Percentiles rank a stretch among this genome's conserved stretches.
Conservation (phyloP, 768 basidiomycete genomes). For the Lactarius vividus region DNA sequence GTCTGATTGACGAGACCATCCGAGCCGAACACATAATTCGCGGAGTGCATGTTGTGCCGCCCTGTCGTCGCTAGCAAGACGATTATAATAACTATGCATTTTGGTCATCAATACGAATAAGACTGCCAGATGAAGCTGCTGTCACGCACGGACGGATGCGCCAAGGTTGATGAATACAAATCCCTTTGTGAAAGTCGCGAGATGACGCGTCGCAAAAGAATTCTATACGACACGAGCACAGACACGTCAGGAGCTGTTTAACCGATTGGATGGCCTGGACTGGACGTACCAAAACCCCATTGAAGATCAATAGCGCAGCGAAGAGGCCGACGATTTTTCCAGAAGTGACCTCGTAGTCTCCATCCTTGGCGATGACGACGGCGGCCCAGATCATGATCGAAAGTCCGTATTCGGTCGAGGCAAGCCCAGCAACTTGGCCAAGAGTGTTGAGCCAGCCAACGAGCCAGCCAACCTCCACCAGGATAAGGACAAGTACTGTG, state of each 20-base stretch:
- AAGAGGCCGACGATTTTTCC: constrained; percentile 81
- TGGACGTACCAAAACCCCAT: constrained; percentile 60
- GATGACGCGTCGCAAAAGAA: constrained; percentile 68
- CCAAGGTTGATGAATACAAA: constrained; percentile 91
- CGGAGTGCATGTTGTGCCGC: constrained; percentile 75
- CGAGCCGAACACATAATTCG: constrained; percentile 75
- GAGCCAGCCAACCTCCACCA: constrained; percentile 61
- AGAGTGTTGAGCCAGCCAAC: constrained; percentile 85
- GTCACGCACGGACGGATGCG: constrained; percentile 56
- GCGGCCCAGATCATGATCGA: constrained; percentile 81
- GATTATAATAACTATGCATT: constrained; percentile 71
- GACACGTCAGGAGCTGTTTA: background rate
- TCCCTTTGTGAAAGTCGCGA: constrained; percentile 68
- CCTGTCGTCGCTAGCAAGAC: constrained; percentile 73
- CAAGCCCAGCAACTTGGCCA: constrained; percentile 81
- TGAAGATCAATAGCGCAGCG: constrained; percentile 68
- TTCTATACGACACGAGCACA: constrained; percentile 40
- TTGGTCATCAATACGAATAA: background rate
- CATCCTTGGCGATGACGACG: constrained; percentile 59
- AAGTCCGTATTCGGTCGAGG: constrained; percentile 83
- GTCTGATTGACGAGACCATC: constrained; percentile 74
- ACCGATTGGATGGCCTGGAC: constrained; percentile 8
- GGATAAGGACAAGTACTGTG: background rate
- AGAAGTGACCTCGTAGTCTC: constrained; percentile 56
- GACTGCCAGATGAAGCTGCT: background rate